Conservation (phyloP, 108 stramenopile genomes). For the Thalassiosira profunda region DNA sequence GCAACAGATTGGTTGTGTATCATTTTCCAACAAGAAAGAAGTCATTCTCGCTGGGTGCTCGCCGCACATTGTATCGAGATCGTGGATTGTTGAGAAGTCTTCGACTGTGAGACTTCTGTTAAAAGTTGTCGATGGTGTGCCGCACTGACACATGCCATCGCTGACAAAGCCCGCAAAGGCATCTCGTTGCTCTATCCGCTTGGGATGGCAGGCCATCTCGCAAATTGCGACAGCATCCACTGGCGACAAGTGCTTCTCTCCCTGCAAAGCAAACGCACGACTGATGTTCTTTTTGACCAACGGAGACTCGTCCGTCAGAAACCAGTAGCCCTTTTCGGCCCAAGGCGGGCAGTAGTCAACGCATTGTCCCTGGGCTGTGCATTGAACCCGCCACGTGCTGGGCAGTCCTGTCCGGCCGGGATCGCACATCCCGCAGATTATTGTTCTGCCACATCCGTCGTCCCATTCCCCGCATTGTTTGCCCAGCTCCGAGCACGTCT, state of each 20-base stretch:
- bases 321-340: conserved; percentile 48
- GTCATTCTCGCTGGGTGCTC: too few relatives aligned
- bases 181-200: too few relatives aligned
- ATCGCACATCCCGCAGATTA: conserved; percentile 53
- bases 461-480: conserved; percentile 58
- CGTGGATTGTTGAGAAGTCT: conserved; percentile 37
- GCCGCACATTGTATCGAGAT: conserved; percentile 21
- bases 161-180: conserved; percentile 10
- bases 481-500: conserved; percentile 47
- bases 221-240: conserved; percentile 35
- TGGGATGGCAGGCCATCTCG: conserved; percentile 15
- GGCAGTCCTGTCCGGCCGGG: conserved; percentile 37
- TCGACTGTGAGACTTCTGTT: conserved; percentile 8
- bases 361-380: conserved; percentile 46
- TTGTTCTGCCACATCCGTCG: conserved; percentile 47
- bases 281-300: conserved; percentile 7
- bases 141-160: conserved; percentile 29
- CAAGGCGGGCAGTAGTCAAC: conserved; percentile 53
- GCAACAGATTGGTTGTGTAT: conserved; percentile 46
- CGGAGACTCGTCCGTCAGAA: conserved; percentile 25
- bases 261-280: not conserved
- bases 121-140: conserved; percentile 12
- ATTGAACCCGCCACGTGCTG: conserved; percentile 42
- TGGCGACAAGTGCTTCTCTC: conserved; percentile 30
- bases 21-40: conserved; percentile 1